These are phyloP conservation scores for Bassia scoparia DNA, from an alignment of 148 eudicot species.

Conservation along the genomic window DNA sequence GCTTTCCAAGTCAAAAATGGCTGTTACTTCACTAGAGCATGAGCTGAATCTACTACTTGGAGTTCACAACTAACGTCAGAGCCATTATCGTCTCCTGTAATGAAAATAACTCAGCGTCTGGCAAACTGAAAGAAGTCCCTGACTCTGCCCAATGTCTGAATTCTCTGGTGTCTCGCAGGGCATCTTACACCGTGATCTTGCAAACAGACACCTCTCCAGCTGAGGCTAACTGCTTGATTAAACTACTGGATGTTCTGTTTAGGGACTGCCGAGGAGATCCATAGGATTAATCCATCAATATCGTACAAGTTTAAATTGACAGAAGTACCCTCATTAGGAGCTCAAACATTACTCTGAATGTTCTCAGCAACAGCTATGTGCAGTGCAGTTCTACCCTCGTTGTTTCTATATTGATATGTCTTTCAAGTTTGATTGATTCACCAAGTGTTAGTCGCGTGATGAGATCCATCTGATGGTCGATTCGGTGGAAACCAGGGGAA, in stretches of 20 bases:
- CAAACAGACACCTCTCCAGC: constrained; percentile 50
- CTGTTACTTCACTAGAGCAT: constrained; percentile 46
- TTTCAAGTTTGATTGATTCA: constrained; percentile 32
- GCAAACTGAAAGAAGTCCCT: constrained; percentile 72
- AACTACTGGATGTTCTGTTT: constrained; percentile 42
- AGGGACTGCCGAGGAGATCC: constrained; percentile 56
- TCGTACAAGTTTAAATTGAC: constrained; percentile 53
- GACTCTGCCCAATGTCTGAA: constrained; percentile 66
- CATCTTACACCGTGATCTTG: constrained; percentile 32
- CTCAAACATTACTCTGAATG: constrained; percentile 45
- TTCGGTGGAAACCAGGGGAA: constrained; percentile 56
- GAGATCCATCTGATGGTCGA: constrained; percentile 63
- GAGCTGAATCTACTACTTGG: constrained; percentile 40
- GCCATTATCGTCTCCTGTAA: constrained; percentile 30
- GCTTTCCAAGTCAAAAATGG: constrained; percentile 28
- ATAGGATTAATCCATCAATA: constrained; percentile 58
- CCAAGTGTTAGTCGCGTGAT: constrained; percentile 42
- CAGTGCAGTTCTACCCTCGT: constrained; percentile 75
- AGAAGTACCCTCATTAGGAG: constrained; percentile 46
- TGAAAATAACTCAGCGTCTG: constrained; percentile 62
- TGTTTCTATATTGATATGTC: constrained; percentile 51
- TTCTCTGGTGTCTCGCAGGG: constrained; percentile 37
- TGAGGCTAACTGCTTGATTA: constrained; percentile 48
- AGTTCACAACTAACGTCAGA: constrained; percentile 32
- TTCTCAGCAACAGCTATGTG: constrained; percentile 64